Conservation (phyloP, 1,284 basidiomycete species). For the Schizophyllum commune region DNA sequence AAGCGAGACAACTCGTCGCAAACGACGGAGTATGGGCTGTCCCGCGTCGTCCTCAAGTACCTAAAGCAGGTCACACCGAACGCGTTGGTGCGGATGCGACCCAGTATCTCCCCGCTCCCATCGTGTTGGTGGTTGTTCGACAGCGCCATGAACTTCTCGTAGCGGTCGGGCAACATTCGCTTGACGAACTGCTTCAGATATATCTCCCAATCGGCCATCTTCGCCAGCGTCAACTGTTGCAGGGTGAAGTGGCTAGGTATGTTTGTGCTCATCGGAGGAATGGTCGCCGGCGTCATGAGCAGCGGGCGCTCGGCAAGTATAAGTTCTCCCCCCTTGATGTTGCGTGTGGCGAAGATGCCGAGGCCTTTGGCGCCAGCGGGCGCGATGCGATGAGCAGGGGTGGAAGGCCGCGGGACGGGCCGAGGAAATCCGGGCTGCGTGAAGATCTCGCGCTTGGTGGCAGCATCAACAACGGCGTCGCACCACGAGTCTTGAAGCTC, state of each 20-base stretch:
- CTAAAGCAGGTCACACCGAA: slow-evolving; percentile 2
- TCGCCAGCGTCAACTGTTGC: background rate
- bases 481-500: background rate
- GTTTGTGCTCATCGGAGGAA: background rate
- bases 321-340: slow-evolving; percentile 21
- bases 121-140: slow-evolving; percentile 19
- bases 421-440: slow-evolving; percentile 11
- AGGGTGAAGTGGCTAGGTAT: background rate
- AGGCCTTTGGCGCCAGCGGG: slow-evolving; percentile 8
- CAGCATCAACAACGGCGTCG: background rate
- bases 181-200: slow-evolving; percentile 3
- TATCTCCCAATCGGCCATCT: slow-evolving; percentile 3
- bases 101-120: slow-evolving; percentile 20
- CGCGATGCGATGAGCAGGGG: slow-evolving; percentile 1
- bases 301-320: slow-evolving; percentile 26
- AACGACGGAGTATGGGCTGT: slow-evolving; percentile 2
- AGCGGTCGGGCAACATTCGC: slow-evolving; percentile 17
- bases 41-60: background rate
- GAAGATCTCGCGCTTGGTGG: slow-evolving; percentile 5
- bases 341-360: slow-evolving; percentile 20
- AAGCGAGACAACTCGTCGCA: slow-evolving; percentile 7
- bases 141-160: slow-evolving; percentile 20
- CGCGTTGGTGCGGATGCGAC: slow-evolving; percentile 21
- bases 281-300: slow-evolving; percentile 13
- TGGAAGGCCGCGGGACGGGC: slow-evolving; percentile 5